These are phyloP conservation scores for Leccinum disarticulatum DNA, from an alignment of 768 basidiomycete species.

Conservation along the genomic window DNA sequence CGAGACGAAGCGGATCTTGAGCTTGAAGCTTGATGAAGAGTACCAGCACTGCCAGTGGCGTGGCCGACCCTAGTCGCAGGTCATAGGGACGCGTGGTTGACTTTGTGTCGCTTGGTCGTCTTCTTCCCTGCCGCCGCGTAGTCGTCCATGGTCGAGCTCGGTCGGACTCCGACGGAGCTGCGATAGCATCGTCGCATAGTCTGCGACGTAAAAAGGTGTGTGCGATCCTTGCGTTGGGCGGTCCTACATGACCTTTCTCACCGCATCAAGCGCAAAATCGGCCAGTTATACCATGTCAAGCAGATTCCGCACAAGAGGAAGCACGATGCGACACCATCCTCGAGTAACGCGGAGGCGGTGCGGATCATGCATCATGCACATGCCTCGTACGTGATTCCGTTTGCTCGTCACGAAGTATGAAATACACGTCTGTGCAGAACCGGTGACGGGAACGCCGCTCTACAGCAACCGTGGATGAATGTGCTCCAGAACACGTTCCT, in stretches of 20 bases:
- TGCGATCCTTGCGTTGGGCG: slow-evolving; percentile 3
- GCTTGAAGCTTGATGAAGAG: no score
- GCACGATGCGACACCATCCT: slow-evolving; percentile 31
- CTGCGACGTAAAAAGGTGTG: slow-evolving; percentile 37
- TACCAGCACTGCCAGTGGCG: no score
- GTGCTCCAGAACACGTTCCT: slow-evolving; percentile 51
- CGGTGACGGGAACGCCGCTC: slow-evolving; percentile 19
- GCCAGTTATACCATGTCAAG: slow-evolving; percentile 91
- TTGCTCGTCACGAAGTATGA: not conserved
- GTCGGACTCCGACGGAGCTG: no score
- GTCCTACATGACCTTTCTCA: slow-evolving; percentile 2
- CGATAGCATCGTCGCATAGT: no score
- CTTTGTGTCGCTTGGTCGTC: no score
- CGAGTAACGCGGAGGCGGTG: slow-evolving; percentile 34
- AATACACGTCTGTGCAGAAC: slow-evolving; percentile 13
- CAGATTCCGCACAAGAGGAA: slow-evolving; percentile 55
- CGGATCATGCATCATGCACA: slow-evolving; percentile 18
- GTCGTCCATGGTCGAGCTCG: no score
- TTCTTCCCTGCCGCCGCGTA: no score
- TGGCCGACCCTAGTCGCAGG: no score
- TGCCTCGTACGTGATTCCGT: slow-evolving; percentile 19
- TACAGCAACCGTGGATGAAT: slow-evolving; percentile 47
- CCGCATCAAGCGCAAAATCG: slow-evolving; percentile 94
- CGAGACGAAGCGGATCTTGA: no score
- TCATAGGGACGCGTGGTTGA: no score